These are phyloP conservation scores for Leptoxyphium fumago DNA, from an alignment of 2,329 filamentous ascomycete genomes.

Conservation along the genomic window DNA sequence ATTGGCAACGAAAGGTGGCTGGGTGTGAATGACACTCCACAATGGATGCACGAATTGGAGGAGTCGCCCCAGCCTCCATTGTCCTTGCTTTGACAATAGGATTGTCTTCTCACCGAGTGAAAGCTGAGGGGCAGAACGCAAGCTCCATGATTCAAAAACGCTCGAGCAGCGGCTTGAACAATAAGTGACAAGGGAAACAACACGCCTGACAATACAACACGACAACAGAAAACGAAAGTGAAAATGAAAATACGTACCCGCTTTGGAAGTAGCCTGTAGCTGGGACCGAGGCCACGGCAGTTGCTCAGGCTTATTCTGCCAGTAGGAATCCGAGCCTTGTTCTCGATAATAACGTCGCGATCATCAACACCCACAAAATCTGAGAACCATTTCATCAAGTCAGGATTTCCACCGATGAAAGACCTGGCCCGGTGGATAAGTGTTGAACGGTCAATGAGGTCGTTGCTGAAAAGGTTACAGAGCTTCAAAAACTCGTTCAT, in stretches of 20 bases:
- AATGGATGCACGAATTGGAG: too few species aligned
- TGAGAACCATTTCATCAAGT: constrained; percentile 82
- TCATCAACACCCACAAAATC: constrained; percentile 66
- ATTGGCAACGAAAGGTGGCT: too few species aligned
- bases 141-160: too few species aligned
- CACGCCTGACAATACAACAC: constrained; percentile 1
- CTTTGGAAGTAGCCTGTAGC: constrained; percentile 83
- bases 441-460: constrained; percentile 74
- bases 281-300: constrained; percentile 87
- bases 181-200: background rate
- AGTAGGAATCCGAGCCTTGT: constrained; percentile 57
- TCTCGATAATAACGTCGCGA: constrained; percentile 64
- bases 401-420: constrained; percentile 78
- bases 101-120: too few species aligned
- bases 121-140: too few species aligned
- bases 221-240: background rate
- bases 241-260: constrained; percentile 33
- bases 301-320: constrained; percentile 87
- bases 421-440: constrained; percentile 68
- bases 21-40: too few species aligned
- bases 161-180: too few species aligned
- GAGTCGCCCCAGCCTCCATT: too few species aligned
- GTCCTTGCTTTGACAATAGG: too few species aligned
- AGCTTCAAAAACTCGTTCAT: constrained; percentile 96
- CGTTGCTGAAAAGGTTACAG: constrained; percentile 87